Base-by-base conservation (phyloP, 2,329 filamentous ascomycete genomes). In the Xylaria sp. region DNA sequence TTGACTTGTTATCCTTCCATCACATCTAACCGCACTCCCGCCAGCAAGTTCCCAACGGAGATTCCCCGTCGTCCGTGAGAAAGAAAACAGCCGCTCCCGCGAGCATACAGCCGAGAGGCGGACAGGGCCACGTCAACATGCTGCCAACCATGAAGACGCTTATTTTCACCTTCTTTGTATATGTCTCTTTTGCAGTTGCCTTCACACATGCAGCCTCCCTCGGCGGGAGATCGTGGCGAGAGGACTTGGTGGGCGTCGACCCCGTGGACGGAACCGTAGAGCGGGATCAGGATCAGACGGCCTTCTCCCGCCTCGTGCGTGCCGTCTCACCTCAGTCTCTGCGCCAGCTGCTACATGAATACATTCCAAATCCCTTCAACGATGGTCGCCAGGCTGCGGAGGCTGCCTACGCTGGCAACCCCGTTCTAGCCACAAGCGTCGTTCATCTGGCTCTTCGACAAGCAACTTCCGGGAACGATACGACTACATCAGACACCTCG, bases 381-480 rank as follows among this genome's bases (percentile, higher is more conserved):
- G 84, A 90, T 71, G 89, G 89, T 60, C 82, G 81, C 67, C 79
- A 82, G 10, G 88, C 87, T 25, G 80, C 90, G 56, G 85, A 90
- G 73, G 85, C 83, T 33, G 81, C 90, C 27, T 84, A 87, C 75
- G 78, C 80, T 43, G 82, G 84, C 65, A 83, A 91, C 71, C 83
- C 86, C 21, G 80, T 83, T 37, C 79, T 90, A 37, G 87, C 88
- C 17, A 85, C 82, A 9, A 84, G 85, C 60, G 79, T 91, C 65
- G 81, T 89, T 57, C 84, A 86, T 59, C 77, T 92, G 58, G 89
- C 85, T 37, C 87, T 86, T 75, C 84, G 89, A 64, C 84, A 87
- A 65, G 74, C 78, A 65, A 74, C 78, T 55, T 71, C 58, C 3
- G 52, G 63, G 43, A 73, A 74, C 47, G 71, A 71, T 31, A 77